Conservation (phyloP, 495 filamentous ascomycete species). For the Neurospora intermedia region DNA sequence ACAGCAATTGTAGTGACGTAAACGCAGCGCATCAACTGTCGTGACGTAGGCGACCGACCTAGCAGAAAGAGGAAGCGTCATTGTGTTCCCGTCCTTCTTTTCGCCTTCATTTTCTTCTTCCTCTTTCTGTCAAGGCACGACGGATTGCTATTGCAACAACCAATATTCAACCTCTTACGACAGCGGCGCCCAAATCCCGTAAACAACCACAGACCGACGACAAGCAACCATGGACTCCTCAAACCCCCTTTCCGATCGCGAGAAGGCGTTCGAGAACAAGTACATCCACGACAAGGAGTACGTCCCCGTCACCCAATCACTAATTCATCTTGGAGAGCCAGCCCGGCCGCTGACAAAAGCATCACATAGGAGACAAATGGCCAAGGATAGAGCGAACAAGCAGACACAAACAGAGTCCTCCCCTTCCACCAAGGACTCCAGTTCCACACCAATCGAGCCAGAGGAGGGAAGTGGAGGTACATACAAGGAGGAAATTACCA, state of each 20-base stretch:
- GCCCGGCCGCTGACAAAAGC: neutral
- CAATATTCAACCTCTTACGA: neutral
- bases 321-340: neutral
- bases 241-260: slow-evolving; percentile 21
- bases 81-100: neutral
- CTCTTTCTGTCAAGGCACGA: neutral
- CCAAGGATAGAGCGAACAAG: slow-evolving; percentile 10
- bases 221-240: slow-evolving; percentile 10
- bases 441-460: neutral
- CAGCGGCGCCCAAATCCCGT: neutral
- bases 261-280: slow-evolving; percentile 24
- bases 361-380: slow-evolving; percentile 10
- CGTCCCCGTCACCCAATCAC: neutral
- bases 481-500: neutral
- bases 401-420: neutral
- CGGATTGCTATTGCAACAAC: neutral
- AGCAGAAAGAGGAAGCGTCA: neutral
- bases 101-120: neutral
- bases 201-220: neutral
- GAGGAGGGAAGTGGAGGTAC: neutral
- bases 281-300: slow-evolving; percentile 25
- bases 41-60: neutral
- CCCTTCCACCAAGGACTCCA: neutral
- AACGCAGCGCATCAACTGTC: neutral
- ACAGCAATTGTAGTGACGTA: neutral